Percentiles rank a stretch among this genome's conserved stretches.
Evolutionary conservation across 768 basidiomycete genomes (phyloP).

Genomic region (Suillus decipiens): DNA sequence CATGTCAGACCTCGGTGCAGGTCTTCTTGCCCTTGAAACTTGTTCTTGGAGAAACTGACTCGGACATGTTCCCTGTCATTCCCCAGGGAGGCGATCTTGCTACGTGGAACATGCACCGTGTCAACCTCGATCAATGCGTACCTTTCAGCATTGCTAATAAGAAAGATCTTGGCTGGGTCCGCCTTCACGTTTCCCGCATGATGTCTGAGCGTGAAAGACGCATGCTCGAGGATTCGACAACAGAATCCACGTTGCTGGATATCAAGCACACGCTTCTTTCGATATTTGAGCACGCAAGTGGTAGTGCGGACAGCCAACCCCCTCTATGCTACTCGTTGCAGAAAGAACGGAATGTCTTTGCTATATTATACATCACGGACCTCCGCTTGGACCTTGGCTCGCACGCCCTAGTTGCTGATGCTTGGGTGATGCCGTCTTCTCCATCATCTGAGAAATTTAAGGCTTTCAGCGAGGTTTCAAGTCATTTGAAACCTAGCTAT

Average conservation of each 20-base stretch:
- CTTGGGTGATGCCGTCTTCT: conserved; percentile 42
- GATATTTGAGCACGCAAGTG: conserved; percentile 29
- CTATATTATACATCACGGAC: conserved; percentile 46
- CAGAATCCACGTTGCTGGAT: conserved; percentile 22
- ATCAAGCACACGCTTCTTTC: conserved; percentile 35
- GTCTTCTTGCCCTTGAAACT: conserved; percentile 21
- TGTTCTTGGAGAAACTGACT: conserved; percentile 18
- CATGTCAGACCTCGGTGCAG: conserved; percentile 14
- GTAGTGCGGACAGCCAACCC: conserved; percentile 20
- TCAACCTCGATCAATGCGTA: conserved; percentile 39
- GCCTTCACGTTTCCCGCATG: conserved; percentile 31
- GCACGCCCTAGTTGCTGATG: conserved; percentile 52
- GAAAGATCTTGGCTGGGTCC: conserved; percentile 31
- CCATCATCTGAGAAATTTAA: neutral
- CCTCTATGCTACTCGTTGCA: conserved; percentile 25
- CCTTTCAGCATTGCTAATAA: conserved; percentile 25
- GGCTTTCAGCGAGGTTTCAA: neutral
- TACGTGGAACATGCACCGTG: conserved; percentile 41
- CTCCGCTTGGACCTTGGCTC: conserved; percentile 49
- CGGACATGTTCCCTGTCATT: conserved; percentile 32
- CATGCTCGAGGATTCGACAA: conserved; percentile 18
- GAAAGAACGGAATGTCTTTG: conserved; percentile 24
- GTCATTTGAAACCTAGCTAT: neutral
- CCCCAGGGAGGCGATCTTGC: conserved; percentile 15
- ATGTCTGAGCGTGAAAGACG: conserved; percentile 34